Conservation (phyloP, 2,329 filamentous ascomycete genomes). For the Phialophora verrucosa region DNA sequence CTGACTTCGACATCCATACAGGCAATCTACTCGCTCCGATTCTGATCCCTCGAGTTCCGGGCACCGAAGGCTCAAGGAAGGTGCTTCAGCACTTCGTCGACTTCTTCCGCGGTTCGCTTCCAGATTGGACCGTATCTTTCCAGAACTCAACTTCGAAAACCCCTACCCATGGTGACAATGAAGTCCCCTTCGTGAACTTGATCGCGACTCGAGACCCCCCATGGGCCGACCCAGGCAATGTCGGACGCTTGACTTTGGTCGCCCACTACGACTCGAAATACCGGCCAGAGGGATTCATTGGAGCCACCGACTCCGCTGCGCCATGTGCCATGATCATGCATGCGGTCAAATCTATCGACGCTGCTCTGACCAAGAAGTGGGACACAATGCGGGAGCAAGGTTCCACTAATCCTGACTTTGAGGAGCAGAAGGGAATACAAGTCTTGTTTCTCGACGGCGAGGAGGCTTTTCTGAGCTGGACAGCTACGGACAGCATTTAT, state of each 20-base stretch:
- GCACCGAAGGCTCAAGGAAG: constrained; percentile 73
- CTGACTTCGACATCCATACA: constrained; percentile 76
- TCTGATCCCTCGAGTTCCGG: constrained; percentile 84
- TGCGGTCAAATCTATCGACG: constrained; percentile 78
- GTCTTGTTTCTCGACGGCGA: constrained; percentile 91
- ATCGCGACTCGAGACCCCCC: constrained; percentile 88
- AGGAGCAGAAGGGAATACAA: constrained; percentile 82
- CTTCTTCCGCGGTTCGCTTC: constrained; percentile 77
- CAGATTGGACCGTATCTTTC: constrained; percentile 78
- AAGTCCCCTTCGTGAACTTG: constrained; percentile 84
- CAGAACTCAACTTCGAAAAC: constrained; percentile 91
- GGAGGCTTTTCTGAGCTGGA: constrained; percentile 87
- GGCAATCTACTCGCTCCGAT: constrained; percentile 84
- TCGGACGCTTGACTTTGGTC: constrained; percentile 81
- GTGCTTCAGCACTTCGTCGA: constrained; percentile 81
- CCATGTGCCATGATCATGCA: constrained; percentile 95
- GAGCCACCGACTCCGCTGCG: constrained; percentile 89
- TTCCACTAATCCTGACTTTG: constrained; percentile 57
- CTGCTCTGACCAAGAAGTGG: constrained; percentile 82
- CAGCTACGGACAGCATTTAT: constrained; percentile 81
- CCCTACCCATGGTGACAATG: constrained; percentile 70
- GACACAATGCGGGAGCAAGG: constrained; percentile 69
- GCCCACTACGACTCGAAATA: constrained; percentile 93
- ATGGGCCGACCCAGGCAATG: constrained; percentile 74
- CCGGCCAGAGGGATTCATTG: constrained; percentile 82